Base-by-base conservation (phyloP, 208 protist genomes). In the Wallacemonas sp. region DNA sequence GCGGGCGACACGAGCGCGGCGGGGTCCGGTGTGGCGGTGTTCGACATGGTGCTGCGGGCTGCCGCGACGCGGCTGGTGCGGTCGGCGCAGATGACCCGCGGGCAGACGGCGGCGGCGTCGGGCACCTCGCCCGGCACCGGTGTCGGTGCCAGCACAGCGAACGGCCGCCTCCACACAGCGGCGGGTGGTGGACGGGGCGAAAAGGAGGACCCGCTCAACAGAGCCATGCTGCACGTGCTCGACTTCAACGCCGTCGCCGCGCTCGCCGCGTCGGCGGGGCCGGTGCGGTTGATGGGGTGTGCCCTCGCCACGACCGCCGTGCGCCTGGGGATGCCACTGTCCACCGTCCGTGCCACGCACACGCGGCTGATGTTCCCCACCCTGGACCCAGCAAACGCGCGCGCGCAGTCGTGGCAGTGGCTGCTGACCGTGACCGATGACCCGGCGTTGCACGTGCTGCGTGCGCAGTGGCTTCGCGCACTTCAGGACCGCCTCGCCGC, bases 211-310 rank as follows among this genome's bases (percentile, higher is more conserved):
- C 18, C 46, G n/a, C 46, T 72, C 31, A 52, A 54, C 39, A 11
- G 1, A 22, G 45, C 50, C 28, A 18, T 65, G 14, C 36, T 68
- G 39, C 48, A 59, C 65, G 65, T 77, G 54, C 48, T 26, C 22
- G 55, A 38, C 25, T 64, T 73, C 67, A 65, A 82, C 61, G 44
- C 72, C 36, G 41, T 79, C 16, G 52, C 48, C 14, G 71, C 75
- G 22, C 66, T 88, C 4, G 16, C 64, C n/a, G 61, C 77, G 57
- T 66, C 67, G 39, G 79, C 75, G 2, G 14, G 66, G 11, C 42
- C n/a, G 14, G 61, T 85, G 50, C 82, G 82, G 11, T 65, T 82
- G 18, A 59, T 67, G 7, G 83, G 83, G 12, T 46, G 33, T 0
- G 61, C 72, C 12, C 67, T 89, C 25, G 76, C 76, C 20, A 54